These are phyloP conservation scores for Alisma plantagoaquatica DNA, from an alignment of 106 monocot species.

Conservation along the genomic window DNA sequence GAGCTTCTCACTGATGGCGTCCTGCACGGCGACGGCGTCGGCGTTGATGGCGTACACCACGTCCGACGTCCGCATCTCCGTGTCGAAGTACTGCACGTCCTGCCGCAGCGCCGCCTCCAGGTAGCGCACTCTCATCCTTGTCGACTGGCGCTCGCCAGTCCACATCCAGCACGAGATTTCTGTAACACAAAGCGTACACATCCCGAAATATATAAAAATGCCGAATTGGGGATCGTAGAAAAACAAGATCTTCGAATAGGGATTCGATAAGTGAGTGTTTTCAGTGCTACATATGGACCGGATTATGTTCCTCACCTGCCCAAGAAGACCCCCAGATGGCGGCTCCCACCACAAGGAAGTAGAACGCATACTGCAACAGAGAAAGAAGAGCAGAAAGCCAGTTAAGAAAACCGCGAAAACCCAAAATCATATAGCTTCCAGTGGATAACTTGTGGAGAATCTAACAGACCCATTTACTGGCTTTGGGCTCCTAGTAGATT, in stretches of 20 bases:
- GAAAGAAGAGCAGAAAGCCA: conserved; percentile 1
- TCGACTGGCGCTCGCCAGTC: conserved; percentile 91
- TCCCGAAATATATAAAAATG: too few species aligned
- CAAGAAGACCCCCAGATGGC: conserved; percentile 31
- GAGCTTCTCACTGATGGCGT: conserved; percentile 95
- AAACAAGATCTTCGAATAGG: too few species aligned
- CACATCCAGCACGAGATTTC: conserved; percentile 99
- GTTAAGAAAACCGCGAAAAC: too few species aligned
- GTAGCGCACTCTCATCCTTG: conserved; percentile 80
- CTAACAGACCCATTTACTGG: too few species aligned
- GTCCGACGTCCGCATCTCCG: conserved; percentile 79
- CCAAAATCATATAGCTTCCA: too few species aligned
- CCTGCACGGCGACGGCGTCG: conserved; percentile 80
- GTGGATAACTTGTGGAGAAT: too few species aligned
- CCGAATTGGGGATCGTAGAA: too few species aligned
- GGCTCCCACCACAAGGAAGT: conserved; percentile 30
- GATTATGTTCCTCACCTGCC: conserved; percentile 15
- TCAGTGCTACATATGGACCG: too few species aligned
- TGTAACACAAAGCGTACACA: conserved; percentile 13
- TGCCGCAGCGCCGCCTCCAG: conserved; percentile 73
- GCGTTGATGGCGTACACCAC: conserved; percentile 85
- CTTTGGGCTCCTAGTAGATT: too few species aligned
- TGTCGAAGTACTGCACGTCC: conserved; percentile 90
- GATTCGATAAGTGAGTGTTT: too few species aligned
- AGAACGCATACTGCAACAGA: conserved; percentile 23